Base-by-base conservation (phyloP, 345 rosid genomes). In the Euphorbia pulcherrima region DNA sequence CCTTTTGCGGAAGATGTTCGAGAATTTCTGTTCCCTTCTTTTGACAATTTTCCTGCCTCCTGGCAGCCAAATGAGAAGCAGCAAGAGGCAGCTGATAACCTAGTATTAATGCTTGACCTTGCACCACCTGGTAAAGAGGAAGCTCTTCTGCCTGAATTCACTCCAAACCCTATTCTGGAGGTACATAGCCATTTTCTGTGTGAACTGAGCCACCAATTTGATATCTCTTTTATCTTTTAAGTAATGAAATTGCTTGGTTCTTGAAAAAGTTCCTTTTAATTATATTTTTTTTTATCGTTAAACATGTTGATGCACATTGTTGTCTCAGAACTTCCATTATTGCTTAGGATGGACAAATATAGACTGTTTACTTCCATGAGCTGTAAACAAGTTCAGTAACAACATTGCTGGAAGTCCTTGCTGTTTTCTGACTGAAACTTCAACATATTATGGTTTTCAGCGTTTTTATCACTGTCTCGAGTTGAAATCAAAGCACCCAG, bases 1-100 rank as follows among this genome's bases (percentile, higher is more conserved):
- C 97, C 99, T 66, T 94, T 91, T 55, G 80, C 84, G 39, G 97
- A 94, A 80, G 99, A 94, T 79, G 70, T 91, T 71, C 87, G 97
- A 53, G 99, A 94, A 77, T 94, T 91, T 83, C 88, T 81, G 51
- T 94, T 91, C 75, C 86, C 91, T 65, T 91, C 96, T 72, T 83
- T 94, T 76, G 80, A 79, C 84, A 89, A 77, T 62, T 75, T 86
- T 51, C 93, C 97, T 62, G 73, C 75, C 16, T 86, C 88, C 8
- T 84, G 80, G 87, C 85, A 78, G 84, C 99, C 97, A 47, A 80
- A 80, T 76, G 86, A 84, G 50, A 84, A 81, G 71, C 97, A 94
- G 75, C 95, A 91, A 82, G 85, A 83, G 78, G 88, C 85, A 39
- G 87, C 90, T 24, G 96, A 94, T 79, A 77, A 85, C 79, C 77